Evolutionary conservation across 2,329 filamentous ascomycete species (phyloP).

Genomic region (Trichoderma oligosporum): DNA sequence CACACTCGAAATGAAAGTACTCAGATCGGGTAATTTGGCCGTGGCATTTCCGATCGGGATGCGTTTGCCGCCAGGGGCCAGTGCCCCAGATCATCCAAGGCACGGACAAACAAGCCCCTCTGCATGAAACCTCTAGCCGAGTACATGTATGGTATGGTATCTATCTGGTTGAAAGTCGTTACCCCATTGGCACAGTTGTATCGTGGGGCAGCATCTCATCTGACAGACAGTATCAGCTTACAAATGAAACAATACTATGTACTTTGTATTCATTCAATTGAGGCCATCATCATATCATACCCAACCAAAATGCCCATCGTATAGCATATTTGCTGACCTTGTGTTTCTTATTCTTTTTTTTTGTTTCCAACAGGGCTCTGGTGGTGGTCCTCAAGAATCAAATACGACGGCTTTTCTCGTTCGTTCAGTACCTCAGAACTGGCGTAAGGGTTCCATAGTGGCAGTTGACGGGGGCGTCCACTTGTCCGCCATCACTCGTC

Average conservation of each 20-base stretch:
- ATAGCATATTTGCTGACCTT: slow-evolving; percentile 26
- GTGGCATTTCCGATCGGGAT: slow-evolving; percentile 19
- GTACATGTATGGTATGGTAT: slow-evolving; percentile 3
- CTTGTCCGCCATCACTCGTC: slow-evolving; percentile 76
- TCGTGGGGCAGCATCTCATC: slow-evolving; percentile 10
- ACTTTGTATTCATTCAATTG: background rate
- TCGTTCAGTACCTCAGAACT: slow-evolving; percentile 71
- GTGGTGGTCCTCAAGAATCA: slow-evolving; percentile 84
- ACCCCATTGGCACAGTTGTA: slow-evolving; percentile 11
- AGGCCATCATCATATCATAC: background rate
- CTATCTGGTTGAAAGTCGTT: slow-evolving; percentile 4
- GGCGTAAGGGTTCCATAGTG: slow-evolving; percentile 77
- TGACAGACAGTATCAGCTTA: slow-evolving; percentile 3
- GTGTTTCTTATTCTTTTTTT: background rate
- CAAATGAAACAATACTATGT: background rate
- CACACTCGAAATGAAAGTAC: slow-evolving; percentile 3
- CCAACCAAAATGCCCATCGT: background rate
- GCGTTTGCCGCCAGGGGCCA: slow-evolving; percentile 16
- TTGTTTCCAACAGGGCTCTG: slow-evolving; percentile 62
- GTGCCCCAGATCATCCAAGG: slow-evolving; percentile 14
- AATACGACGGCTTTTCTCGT: slow-evolving; percentile 88
- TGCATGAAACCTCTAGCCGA: slow-evolving; percentile 16
- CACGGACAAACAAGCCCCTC: slow-evolving; percentile 12
- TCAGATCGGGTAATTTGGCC: slow-evolving; percentile 18
- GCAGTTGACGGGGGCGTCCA: slow-evolving; percentile 95